Evolutionary conservation across 345 rosid genomes (phyloP).

Genomic region (Kandelia obovata): DNA sequence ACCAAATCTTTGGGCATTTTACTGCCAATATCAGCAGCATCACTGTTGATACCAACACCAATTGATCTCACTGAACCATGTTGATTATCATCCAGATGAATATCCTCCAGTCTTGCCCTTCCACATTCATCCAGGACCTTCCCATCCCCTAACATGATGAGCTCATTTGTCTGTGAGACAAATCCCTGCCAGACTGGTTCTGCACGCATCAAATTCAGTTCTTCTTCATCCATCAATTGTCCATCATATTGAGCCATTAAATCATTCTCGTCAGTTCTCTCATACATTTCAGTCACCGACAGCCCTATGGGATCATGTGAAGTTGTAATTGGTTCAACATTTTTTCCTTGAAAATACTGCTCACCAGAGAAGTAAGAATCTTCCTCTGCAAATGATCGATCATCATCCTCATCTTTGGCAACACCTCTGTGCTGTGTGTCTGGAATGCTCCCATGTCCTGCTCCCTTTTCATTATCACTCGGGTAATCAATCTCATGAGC

Average conservation of each 20-base stretch:
- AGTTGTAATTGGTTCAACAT: conserved; percentile 53
- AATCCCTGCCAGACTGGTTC: conserved; percentile 99
- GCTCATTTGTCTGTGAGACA: conserved; percentile 79
- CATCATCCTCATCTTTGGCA: conserved; percentile 81
- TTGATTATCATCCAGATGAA: conserved; percentile 73
- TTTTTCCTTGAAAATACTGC: conserved; percentile 62
- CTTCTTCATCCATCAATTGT: conserved; percentile 80
- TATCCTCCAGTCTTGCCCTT: conserved; percentile 49
- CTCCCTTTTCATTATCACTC: conserved; percentile 94
- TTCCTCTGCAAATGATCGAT: conserved; percentile 90
- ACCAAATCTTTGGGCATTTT: conserved; percentile 84
- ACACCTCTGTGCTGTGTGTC: conserved; percentile 77
- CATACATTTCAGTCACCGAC: conserved; percentile 61
- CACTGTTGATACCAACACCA: conserved; percentile 93
- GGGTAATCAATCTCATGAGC: conserved; percentile 99
- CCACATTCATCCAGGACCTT: conserved; percentile 45
- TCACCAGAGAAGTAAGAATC: conserved; percentile 95
- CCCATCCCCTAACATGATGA: conserved; percentile 54
- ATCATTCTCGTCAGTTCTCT: conserved; percentile 54
- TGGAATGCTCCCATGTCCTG: conserved; percentile 74
- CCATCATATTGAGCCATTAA: conserved; percentile 73
- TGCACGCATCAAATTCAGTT: conserved; percentile 63
- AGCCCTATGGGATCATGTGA: conserved; percentile 75
- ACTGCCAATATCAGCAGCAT: conserved; percentile 92
- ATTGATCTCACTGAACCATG: conserved; percentile 93